A percentile compares a stretch with the other conserved stretches of the same genome.
Evolutionary conservation across 768 basidiomycete genomes (phyloP).

Genomic region (Kwoniella mangroviensis): DNA sequence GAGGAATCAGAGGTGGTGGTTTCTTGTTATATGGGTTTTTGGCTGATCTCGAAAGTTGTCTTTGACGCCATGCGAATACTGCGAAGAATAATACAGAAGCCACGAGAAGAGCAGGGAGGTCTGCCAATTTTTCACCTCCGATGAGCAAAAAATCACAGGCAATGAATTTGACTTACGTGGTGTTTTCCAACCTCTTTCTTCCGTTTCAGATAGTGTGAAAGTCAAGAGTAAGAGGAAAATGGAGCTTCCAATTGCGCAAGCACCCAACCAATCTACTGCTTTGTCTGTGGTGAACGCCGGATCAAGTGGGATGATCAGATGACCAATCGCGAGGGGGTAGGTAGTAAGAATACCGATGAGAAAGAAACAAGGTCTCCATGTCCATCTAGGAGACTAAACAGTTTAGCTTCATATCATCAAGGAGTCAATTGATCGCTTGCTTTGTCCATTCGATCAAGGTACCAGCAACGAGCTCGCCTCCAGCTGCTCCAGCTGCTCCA

Average conservation of each 20-base stretch:
- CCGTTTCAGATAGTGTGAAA: background rate
- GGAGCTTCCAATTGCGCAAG: background rate
- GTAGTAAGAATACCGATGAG: background rate
- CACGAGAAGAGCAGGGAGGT: background rate
- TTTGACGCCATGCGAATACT: background rate
- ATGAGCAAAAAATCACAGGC: too few species aligned
- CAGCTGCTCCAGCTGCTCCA: too few species aligned
- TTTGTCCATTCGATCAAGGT: background rate
- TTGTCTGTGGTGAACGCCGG: background rate
- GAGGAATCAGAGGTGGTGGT: background rate
- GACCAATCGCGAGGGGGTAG: background rate
- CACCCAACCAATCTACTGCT: background rate
- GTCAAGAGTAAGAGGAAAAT: background rate
- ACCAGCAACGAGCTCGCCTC: background rate
- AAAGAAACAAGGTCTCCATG: background rate
- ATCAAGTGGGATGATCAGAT: background rate
- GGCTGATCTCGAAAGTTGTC: background rate
- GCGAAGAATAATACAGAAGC: background rate
- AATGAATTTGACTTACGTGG: background rate
- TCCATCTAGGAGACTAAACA: too few species aligned
- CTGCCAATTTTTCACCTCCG: background rate
- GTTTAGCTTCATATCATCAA: too few species aligned
- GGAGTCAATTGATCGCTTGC: too few species aligned
- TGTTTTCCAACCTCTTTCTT: background rate
- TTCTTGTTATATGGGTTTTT: background rate